Conservation (phyloP, 2,329 filamentous ascomycete genomes). For the Aureobasidium sp. region DNA sequence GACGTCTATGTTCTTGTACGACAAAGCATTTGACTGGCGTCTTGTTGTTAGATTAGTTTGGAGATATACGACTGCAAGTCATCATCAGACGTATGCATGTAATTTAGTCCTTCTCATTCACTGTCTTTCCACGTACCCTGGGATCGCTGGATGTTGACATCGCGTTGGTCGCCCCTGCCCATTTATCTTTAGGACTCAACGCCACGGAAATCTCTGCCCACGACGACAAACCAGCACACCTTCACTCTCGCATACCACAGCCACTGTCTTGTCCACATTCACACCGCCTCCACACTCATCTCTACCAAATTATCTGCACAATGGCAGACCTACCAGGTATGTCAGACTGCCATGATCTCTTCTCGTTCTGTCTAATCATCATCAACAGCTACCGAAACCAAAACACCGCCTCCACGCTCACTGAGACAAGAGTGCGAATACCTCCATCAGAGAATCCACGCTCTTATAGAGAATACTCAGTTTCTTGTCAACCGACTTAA, state of each 20-base stretch:
- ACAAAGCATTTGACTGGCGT: slow-evolving; percentile 5
- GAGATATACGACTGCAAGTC: neutral
- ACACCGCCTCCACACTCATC: neutral
- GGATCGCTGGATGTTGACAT: neutral
- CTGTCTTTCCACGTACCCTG: neutral
- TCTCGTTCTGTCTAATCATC: neutral
- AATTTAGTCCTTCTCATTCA: neutral
- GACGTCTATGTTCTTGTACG: neutral
- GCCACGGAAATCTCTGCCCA: neutral
- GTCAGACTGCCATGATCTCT: neutral
- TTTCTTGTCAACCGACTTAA: neutral
- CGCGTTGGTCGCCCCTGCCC: neutral
- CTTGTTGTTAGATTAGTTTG: neutral
- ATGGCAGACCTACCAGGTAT: neutral
- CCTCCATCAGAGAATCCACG: neutral
- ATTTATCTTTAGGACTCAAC: neutral
- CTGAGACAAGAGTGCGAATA: neutral
- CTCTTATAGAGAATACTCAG: neutral
- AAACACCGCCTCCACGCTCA: neutral
- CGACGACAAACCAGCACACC: neutral
- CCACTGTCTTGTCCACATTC: neutral
- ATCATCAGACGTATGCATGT: neutral
- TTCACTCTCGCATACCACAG: neutral
- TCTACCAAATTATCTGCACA: too few species aligned
- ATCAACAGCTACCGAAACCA: neutral